Conservation (phyloP, 495 filamentous ascomycete genomes). For the Xylaria curta region DNA sequence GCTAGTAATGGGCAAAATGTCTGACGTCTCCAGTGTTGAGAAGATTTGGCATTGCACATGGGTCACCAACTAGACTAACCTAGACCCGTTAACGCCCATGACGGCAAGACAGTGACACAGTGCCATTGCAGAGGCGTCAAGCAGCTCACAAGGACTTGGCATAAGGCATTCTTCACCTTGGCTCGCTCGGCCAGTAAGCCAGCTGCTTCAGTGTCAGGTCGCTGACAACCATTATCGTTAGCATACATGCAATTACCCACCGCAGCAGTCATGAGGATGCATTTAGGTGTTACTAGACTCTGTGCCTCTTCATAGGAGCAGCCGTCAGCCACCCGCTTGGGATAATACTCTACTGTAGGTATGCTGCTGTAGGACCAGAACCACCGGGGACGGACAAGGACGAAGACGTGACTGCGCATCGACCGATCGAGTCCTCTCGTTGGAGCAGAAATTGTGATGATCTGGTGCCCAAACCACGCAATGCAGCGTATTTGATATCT, state of each 20-base stretch:
- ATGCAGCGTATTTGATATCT: conserved; percentile 24
- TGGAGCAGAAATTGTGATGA: conserved; percentile 24
- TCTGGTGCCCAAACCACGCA: conserved; percentile 14
- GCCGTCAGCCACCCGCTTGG: not conserved
- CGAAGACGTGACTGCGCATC: conserved; percentile 3
- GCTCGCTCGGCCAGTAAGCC: conserved; percentile 21
- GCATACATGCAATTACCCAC: not conserved
- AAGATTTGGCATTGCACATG: not conserved
- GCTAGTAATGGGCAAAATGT: not conserved
- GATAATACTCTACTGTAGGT: not conserved
- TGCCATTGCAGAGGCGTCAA: conserved; percentile 13
- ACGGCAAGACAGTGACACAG: conserved; percentile 11
- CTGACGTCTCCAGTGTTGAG: not conserved
- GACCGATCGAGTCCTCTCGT: conserved; percentile 9
- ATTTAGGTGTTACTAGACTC: not conserved
- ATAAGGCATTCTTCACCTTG: conserved; percentile 23
- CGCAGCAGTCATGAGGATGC: not conserved
- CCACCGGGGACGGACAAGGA: not conserved
- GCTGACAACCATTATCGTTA: not conserved
- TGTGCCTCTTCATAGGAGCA: not conserved
- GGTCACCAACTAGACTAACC: not conserved
- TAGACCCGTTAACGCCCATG: not conserved
- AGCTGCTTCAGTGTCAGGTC: not conserved
- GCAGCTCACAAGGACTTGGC: conserved; percentile 15
- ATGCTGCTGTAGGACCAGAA: not conserved